Conservation (phyloP, 345 rosid genomes). For the Arabis alpina region DNA sequence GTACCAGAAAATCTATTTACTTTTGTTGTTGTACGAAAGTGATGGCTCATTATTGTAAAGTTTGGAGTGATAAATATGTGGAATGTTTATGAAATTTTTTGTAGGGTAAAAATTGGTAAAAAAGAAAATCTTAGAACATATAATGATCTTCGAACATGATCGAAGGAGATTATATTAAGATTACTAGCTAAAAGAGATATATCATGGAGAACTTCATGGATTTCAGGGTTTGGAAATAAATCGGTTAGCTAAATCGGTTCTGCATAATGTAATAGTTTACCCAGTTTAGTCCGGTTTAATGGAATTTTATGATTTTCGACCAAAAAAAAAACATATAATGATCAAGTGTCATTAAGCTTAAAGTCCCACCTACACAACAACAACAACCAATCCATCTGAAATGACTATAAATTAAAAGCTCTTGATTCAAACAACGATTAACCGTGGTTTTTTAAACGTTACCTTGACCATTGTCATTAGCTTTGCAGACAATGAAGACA, state of each 20-base stretch:
- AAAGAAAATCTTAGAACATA: not conserved
- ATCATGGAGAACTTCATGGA: too few relatives aligned
- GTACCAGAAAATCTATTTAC: constrained; percentile 18
- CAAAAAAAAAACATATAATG: not conserved
- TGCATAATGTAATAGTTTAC: too few relatives aligned
- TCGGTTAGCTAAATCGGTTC: too few relatives aligned
- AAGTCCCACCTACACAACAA: constrained; percentile 77
- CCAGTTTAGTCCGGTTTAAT: too few relatives aligned
- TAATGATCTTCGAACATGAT: not conserved
- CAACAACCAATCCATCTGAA: not conserved
- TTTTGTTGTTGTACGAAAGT: constrained; percentile 15
- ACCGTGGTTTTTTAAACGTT: not conserved
- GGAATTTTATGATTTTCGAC: too few relatives aligned
- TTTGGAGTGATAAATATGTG: not conserved
- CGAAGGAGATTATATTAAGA: too few relatives aligned
- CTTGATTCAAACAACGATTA: too few relatives aligned
- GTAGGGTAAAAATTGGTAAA: too few relatives aligned
- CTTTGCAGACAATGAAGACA: constrained; percentile 73
- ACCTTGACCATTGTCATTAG: constrained; percentile 83
- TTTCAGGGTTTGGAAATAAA: too few relatives aligned
- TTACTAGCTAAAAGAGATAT: too few relatives aligned
- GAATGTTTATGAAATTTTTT: not conserved
- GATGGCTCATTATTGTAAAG: constrained; percentile 8
- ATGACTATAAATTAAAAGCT: too few relatives aligned
- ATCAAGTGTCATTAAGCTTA: constrained; percentile 21